These are phyloP conservation scores for Moesziomyces sp. DNA, from an alignment of 1,284 basidiomycete genomes.

Conservation along the genomic window DNA sequence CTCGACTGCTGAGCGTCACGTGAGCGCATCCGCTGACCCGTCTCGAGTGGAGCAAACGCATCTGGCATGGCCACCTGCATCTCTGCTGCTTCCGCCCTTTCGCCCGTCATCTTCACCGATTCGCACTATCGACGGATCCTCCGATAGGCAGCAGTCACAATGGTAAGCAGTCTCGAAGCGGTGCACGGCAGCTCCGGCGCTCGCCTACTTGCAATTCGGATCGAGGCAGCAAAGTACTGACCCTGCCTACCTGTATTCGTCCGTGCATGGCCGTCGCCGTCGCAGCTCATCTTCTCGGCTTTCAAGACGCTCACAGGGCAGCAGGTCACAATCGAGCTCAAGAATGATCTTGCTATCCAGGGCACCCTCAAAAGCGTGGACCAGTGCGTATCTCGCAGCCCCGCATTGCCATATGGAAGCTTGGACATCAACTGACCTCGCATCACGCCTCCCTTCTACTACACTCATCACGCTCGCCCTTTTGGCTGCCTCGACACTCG, in stretches of 20 bases:
- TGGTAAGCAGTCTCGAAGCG: neutral
- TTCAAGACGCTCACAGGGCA: constrained; percentile 99
- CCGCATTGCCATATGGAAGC: neutral
- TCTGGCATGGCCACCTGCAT: constrained; percentile 10
- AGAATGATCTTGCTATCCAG: constrained; percentile 97
- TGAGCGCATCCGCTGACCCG: constrained; percentile 6
- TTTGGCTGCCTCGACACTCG: neutral
- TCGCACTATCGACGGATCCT: neutral
- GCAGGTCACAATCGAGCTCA: constrained; percentile 89
- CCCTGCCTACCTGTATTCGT: neutral
- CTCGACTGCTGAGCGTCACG: constrained; percentile 17
- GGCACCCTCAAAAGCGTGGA: constrained; percentile 97
- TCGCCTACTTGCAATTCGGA: neutral
- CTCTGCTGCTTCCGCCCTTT: neutral
- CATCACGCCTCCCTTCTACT: neutral
- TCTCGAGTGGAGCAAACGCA: constrained; percentile 25
- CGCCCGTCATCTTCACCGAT: neutral
- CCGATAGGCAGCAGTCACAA: neutral
- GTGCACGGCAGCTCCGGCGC: neutral
- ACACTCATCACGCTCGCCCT: neutral
- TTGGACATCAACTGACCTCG: neutral
- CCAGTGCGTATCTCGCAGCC: constrained; percentile 72
- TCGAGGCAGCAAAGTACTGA: neutral
- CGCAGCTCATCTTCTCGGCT: constrained; percentile 91
- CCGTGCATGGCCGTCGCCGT: neutral